phyloP scores from a whole-genome alignment of 2,329 filamentous ascomycete genomes.

The Metarhizium brunneum region DNA sequence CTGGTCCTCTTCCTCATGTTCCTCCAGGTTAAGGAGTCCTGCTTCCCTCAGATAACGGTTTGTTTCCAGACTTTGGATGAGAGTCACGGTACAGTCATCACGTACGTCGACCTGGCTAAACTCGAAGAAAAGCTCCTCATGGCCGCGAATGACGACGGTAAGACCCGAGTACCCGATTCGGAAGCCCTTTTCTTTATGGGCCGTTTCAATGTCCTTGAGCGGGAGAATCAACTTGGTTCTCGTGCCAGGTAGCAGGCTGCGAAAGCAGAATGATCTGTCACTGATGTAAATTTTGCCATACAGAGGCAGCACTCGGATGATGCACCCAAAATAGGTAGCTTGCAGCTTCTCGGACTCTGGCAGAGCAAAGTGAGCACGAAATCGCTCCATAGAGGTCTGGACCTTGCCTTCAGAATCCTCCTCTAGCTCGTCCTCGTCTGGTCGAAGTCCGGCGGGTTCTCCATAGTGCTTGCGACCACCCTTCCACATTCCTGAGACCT shows the following conservation, averaged over 20 bases:
- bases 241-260: conserved; percentile 80
- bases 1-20: conserved; percentile 60
- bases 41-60: conserved; percentile 63
- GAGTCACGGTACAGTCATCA: conserved; percentile 79
- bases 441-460: conserved; percentile 41
- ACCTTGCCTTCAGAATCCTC: conserved; percentile 55
- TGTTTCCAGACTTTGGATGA: conserved; percentile 68
- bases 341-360: conserved; percentile 73
- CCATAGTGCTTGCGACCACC: conserved; percentile 85
- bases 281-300: conserved; percentile 97
- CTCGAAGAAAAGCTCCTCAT: conserved; percentile 96
- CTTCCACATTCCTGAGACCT: conserved; percentile 95
- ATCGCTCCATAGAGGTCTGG: conserved; percentile 65
- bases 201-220: conserved; percentile 83
- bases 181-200: conserved; percentile 91
- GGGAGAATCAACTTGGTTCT: conserved; percentile 89
- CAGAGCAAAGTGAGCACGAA: conserved; percentile 85
- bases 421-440: conserved; percentile 46
- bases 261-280: conserved; percentile 80
- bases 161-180: conserved; percentile 84
- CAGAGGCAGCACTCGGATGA: conserved; percentile 81
- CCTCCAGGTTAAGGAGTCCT: conserved; percentile 55
- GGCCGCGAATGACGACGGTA: conserved; percentile 84
- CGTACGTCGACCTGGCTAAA: conserved; percentile 69
- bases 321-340: conserved; percentile 84